phyloP scores from a whole-genome alignment of 2,329 filamentous ascomycete genomes.

The Bipolaris oryzae region DNA sequence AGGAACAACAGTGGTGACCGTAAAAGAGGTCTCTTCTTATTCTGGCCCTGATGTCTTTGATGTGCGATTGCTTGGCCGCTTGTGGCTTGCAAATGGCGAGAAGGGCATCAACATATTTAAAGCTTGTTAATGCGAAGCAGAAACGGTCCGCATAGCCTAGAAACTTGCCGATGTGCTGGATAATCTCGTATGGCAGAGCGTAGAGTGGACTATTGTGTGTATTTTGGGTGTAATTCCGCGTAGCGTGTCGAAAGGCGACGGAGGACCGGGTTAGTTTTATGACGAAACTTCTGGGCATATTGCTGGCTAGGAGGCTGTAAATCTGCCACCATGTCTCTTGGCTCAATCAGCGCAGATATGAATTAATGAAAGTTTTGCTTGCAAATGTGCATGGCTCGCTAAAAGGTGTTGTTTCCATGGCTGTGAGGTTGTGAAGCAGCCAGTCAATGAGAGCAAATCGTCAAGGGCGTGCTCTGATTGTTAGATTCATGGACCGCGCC shows the following conservation, averaged over 20 bases:
- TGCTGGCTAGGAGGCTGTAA: neutral
- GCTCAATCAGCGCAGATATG: neutral
- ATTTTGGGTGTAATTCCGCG: neutral
- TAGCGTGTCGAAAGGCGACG: neutral
- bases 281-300: neutral
- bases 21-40: neutral
- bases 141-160: neutral
- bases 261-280: neutral
- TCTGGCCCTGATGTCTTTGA: neutral
- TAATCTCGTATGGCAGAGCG: conserved; percentile 1
- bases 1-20: neutral
- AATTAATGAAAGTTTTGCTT: neutral
- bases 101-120: conserved; percentile 1
- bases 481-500: neutral
- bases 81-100: too few relatives aligned
- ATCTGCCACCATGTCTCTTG: neutral
- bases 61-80: neutral
- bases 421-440: neutral
- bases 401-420: neutral
- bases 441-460: neutral
- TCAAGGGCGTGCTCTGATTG: neutral
- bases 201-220: neutral
- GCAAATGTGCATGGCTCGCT: neutral
- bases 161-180: neutral
- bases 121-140: conserved; percentile 3